These are phyloP conservation scores for Monosporascus sp. DNA, from an alignment of 2,329 filamentous ascomycete species.

Conservation along the genomic window DNA sequence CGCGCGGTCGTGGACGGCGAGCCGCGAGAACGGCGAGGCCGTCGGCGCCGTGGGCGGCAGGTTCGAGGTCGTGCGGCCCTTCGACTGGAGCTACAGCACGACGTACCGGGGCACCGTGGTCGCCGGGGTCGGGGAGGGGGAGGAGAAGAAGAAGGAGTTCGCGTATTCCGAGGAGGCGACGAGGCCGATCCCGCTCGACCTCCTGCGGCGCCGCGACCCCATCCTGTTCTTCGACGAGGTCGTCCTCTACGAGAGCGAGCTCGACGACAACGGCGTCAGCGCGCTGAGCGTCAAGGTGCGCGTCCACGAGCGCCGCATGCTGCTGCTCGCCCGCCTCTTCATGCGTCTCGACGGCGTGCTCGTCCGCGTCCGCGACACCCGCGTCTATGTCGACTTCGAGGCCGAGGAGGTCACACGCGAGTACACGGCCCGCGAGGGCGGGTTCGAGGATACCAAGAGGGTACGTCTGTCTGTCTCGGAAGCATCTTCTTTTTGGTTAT, in stretches of 20 bases:
- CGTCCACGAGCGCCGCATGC: slow-evolving; percentile 83
- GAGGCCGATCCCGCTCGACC: slow-evolving; percentile 69
- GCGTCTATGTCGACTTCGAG: slow-evolving; percentile 86
- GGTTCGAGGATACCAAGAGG: slow-evolving; percentile 69
- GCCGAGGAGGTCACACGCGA: slow-evolving; percentile 76
- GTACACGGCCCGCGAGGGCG: slow-evolving; percentile 82
- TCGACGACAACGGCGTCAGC: slow-evolving; percentile 95
- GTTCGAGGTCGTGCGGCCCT: slow-evolving; percentile 89
- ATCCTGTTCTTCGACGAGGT: slow-evolving; percentile 97
- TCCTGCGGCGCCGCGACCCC: slow-evolving; percentile 83
- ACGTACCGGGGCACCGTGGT: slow-evolving; percentile 70
- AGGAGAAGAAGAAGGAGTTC: no score
- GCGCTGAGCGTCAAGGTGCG: slow-evolving; percentile 85
- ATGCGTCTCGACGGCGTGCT: slow-evolving; percentile 90
- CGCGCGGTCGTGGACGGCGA: slow-evolving; percentile 74
- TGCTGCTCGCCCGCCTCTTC: slow-evolving; percentile 82
- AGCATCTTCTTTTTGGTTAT: no score
- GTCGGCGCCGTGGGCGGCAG: slow-evolving; percentile 68
- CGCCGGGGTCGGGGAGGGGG: slow-evolving; percentile 2
- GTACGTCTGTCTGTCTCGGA: slow-evolving; percentile 37
- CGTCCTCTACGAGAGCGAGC: slow-evolving; percentile 92
- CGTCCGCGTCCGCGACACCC: slow-evolving; percentile 80
- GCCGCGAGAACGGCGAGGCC: slow-evolving; percentile 66
- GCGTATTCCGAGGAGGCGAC: slow-evolving; percentile 17
- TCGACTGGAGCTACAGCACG: slow-evolving; percentile 97